Evolutionary conservation across 108 stramenopile species (phyloP).

Genomic region (Fistulifera pelliculosa): DNA sequence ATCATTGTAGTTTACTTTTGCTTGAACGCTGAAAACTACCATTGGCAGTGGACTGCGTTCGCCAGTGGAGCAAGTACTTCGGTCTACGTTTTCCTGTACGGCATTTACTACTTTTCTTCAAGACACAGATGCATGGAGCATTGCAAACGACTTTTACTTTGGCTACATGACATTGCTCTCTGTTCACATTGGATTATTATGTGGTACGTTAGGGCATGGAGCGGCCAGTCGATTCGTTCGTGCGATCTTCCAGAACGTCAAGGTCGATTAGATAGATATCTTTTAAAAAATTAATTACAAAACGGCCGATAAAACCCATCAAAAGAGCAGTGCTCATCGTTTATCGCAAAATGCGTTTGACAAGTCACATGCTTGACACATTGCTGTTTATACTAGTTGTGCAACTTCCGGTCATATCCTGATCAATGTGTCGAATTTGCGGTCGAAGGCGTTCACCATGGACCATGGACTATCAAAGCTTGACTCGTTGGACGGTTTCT

Average conservation of each 20-base stretch:
- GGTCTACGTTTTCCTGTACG: slow-evolving; percentile 93
- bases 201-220: slow-evolving; percentile 82
- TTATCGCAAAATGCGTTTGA: too few relatives aligned
- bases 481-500: too few relatives aligned
- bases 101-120: slow-evolving; percentile 96
- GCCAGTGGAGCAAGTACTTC: slow-evolving; percentile 84
- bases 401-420: too few relatives aligned
- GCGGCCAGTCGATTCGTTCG: slow-evolving; percentile 81
- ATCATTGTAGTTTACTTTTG: slow-evolving; percentile 96
- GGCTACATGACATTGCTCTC: slow-evolving; percentile 87
- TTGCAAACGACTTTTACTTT: slow-evolving; percentile 93
- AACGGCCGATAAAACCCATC: too few relatives aligned
- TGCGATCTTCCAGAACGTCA: slow-evolving; percentile 86
- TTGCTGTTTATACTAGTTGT: too few relatives aligned
- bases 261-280: slow-evolving; percentile 60
- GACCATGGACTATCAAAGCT: too few relatives aligned
- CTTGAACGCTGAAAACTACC: slow-evolving; percentile 95
- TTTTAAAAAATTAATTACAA: too few relatives aligned
- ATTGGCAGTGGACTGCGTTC: slow-evolving; percentile 98
- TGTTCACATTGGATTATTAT: slow-evolving; percentile 66
- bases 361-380: too few relatives aligned
- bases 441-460: too few relatives aligned
- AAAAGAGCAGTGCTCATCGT: too few relatives aligned
- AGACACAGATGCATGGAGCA: slow-evolving; percentile 94
- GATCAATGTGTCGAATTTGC: too few relatives aligned